Evolutionary conservation across 768 basidiomycete species (phyloP).

Genomic region (Tricholoma terreum): DNA sequence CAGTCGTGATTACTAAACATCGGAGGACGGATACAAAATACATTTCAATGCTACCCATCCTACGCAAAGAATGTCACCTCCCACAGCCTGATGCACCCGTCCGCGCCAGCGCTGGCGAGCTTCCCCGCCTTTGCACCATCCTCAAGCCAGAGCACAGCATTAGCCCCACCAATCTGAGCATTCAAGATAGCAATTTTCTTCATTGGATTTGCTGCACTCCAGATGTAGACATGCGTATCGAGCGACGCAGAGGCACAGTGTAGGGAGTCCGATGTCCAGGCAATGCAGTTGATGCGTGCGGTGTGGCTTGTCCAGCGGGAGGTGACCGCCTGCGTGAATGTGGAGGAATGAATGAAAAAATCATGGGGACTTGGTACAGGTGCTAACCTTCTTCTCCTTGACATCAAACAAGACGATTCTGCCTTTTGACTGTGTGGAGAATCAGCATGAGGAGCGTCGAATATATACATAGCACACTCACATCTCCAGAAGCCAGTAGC

Average conservation of each 20-base stretch:
- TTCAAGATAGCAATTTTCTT: constrained; percentile 83
- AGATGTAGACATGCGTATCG: constrained; percentile 92
- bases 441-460: constrained; percentile 2
- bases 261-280: constrained; percentile 70
- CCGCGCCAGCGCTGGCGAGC: constrained; percentile 74
- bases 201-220: constrained; percentile 68
- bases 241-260: constrained; percentile 86
- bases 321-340: constrained; percentile 50
- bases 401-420: constrained; percentile 79
- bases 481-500: constrained; percentile 82
- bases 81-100: constrained; percentile 78
- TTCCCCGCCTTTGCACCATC: constrained; percentile 38
- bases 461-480: constrained; percentile 37
- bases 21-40: no score
- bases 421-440: constrained; percentile 60
- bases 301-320: constrained; percentile 86
- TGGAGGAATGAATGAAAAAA: not conserved
- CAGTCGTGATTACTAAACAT: no score
- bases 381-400: constrained; percentile 54
- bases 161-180: constrained; percentile 82
- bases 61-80: constrained; percentile 48
- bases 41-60: not conserved
- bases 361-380: not conserved
- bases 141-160: constrained; percentile 71
- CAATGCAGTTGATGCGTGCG: constrained; percentile 73